Evolutionary conservation across 1,284 basidiomycete genomes (phyloP), one percentile per base, ranked within the genome.

Genomic region (Neotropicomus parvogracilis): DNA sequence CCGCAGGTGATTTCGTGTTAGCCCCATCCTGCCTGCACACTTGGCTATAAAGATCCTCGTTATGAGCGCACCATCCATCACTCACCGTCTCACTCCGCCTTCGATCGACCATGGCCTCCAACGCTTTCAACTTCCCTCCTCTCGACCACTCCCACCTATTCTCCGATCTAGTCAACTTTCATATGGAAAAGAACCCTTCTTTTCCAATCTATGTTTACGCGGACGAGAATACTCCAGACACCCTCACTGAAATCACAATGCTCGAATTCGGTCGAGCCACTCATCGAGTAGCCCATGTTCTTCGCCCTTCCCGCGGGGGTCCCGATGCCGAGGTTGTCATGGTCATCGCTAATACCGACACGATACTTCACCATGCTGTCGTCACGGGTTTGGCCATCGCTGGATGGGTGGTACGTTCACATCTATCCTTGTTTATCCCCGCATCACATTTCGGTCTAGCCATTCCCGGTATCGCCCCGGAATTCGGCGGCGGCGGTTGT

Each of bases 331-430:
- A 66, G 19, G 55, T 70, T 4, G 59, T 67, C 0, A 62, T 70
- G 39, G 17, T 70, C n/a, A 61, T 70, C 11, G 67, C 66, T 7
- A 60, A 68, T 11, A 59, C 59, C 0, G 70, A 71, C 36, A 65
- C 67, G 1, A 48, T 72, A 19, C 48, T 66, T 13, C 54, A 72
- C 20, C 68, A 71, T 17, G 63, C 69, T 1, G 40, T 58, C 2
- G 41, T 59, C 1, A 48, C 46, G 0, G 69, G 69, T 5, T 42
- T 71, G 11, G 61, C 58, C 0, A 35, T 60, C 6, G 61, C 69
- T 10, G 69, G 70, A 33, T 53, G 39, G 32, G 35, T 56, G 5
- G 52, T 54, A 42, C 14, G 54, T 51, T 4, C 4, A 17, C n/a
- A 5, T 21, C 7, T 11, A 6, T 34, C 16, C 29, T 20, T 20